A percentile compares a stretch with the other conserved stretches of the same genome.
phyloP scores from a whole-genome alignment of 1,284 basidiomycete genomes.

The Fomitopsis palustris region DNA sequence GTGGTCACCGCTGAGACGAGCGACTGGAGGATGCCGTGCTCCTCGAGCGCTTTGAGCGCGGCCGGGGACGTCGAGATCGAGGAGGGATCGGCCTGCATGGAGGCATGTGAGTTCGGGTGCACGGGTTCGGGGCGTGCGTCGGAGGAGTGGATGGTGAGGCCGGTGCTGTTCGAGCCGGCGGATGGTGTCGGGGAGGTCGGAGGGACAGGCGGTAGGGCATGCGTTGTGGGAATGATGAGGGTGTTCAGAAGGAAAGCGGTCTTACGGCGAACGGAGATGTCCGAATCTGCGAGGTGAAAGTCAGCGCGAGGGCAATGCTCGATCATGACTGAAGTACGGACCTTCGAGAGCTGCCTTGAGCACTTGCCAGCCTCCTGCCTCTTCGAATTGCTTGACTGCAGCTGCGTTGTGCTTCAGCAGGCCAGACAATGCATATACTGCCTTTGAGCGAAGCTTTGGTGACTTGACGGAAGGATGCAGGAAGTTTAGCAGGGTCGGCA shows the following conservation, averaged over 20 bases:
- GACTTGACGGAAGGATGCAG: conserved; percentile 51
- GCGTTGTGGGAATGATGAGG: conserved; percentile 60
- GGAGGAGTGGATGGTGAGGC: conserved; percentile 14
- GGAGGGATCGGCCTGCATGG: conserved; percentile 48
- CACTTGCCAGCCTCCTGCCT: conserved; percentile 67
- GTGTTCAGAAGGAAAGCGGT: conserved; percentile 81
- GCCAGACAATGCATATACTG: conserved; percentile 84
- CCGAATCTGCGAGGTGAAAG: conserved; percentile 52
- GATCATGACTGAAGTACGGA: conserved; percentile 22
- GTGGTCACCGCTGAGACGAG: conserved; percentile 42
- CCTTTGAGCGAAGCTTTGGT: conserved; percentile 69
- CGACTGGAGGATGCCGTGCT: conserved; percentile 40
- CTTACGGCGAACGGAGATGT: conserved; percentile 79
- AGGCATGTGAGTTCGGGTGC: conserved; percentile 66
- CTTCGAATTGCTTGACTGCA: conserved; percentile 60
- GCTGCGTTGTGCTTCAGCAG: conserved; percentile 79
- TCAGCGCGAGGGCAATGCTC: neutral
- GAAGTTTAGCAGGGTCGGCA: conserved; percentile 64
- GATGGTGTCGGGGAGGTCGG: conserved; percentile 6
- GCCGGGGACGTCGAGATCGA: conserved; percentile 47
- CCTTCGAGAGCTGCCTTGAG: conserved; percentile 63
- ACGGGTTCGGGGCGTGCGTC: conserved; percentile 43
- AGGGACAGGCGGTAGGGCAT: conserved; percentile 16
- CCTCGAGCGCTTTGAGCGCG: conserved; percentile 46
- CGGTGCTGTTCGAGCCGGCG: neutral